Percentiles rank a stretch among this genome's conserved stretches.
Conservation (phyloP, 2,329 filamentous ascomycete species). For the Scorias spongiosa region DNA sequence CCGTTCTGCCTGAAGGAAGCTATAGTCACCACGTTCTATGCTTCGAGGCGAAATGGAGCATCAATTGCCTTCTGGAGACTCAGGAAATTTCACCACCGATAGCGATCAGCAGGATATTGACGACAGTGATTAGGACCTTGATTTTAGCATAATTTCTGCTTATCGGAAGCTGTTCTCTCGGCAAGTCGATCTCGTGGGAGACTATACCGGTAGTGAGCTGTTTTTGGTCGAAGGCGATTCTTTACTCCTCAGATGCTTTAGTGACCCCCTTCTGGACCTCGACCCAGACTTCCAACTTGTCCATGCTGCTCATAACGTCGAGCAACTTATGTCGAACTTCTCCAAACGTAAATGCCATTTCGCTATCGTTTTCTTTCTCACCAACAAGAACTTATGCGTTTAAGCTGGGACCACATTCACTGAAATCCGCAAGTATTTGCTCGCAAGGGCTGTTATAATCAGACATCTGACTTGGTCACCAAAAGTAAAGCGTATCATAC, state of each 20-base stretch:
- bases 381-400: conserved; percentile 40
- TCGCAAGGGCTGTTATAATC: conserved; percentile 49
- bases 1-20: too few relatives aligned
- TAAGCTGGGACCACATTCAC: conserved; percentile 26
- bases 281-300: conserved; percentile 54
- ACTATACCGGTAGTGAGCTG: conserved; percentile 58
- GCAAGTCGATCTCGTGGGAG: conserved; percentile 52
- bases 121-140: conserved; percentile 1
- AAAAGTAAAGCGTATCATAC: conserved; percentile 59
- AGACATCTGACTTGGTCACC: conserved; percentile 54
- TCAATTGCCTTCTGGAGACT: too few relatives aligned
- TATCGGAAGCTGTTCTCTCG: conserved; percentile 30
- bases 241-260: conserved; percentile 48
- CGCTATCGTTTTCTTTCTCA: conserved; percentile 53
- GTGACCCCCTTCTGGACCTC: conserved; percentile 50
- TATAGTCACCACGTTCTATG: too few relatives aligned
- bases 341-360: conserved; percentile 52
- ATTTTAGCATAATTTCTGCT: conserved; percentile 6
- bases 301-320: conserved; percentile 54
- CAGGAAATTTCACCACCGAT: too few relatives aligned
- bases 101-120: neutral
- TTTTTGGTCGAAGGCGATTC: conserved; percentile 63
- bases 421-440: conserved; percentile 37
- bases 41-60: too few relatives aligned
- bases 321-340: conserved; percentile 48